These are phyloP conservation scores for Avena insularis DNA, from an alignment of 176 grass and related monocot genomes.

Conservation along the genomic window DNA sequence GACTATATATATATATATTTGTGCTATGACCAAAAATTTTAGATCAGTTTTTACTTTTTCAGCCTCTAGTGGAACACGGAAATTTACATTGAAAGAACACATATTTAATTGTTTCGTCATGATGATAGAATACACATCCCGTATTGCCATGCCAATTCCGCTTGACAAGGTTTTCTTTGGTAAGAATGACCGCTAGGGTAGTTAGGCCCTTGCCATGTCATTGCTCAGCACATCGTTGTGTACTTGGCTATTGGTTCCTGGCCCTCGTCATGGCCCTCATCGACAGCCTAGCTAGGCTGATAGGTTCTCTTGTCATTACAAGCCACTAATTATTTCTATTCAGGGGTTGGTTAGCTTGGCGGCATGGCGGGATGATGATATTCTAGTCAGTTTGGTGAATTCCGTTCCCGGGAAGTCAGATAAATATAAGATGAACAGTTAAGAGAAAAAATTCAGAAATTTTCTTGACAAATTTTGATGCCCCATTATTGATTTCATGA, in stretches of 20 bases:
- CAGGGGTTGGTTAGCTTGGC: not conserved
- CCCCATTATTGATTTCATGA: constrained; percentile 21
- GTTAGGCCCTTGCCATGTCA: constrained; percentile 31
- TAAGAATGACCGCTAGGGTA: too few relatives aligned
- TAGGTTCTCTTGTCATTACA: not conserved
- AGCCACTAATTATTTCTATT: not conserved
- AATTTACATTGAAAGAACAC: too few relatives aligned
- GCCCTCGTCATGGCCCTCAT: constrained; percentile 33
- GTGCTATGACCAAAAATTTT: too few relatives aligned
- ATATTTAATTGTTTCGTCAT: too few relatives aligned
- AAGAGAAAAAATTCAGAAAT: not conserved
- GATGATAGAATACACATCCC: too few relatives aligned
- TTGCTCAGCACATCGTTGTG: not conserved
- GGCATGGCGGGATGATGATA: not conserved
- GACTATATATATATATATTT: too few relatives aligned
- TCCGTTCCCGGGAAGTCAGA: not conserved
- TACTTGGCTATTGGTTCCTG: constrained; percentile 29
- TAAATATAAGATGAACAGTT: not conserved
- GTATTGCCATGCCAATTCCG: too few relatives aligned
- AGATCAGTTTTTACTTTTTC: too few relatives aligned
- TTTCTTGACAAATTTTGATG: not conserved
- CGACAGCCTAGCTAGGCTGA: constrained; percentile 36
- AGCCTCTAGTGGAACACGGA: too few relatives aligned
- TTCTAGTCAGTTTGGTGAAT: not conserved
- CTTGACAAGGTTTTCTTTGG: too few relatives aligned